phyloP scores from a whole-genome alignment of 1,284 basidiomycete genomes.

The Ceratobasidium theobromae region DNA sequence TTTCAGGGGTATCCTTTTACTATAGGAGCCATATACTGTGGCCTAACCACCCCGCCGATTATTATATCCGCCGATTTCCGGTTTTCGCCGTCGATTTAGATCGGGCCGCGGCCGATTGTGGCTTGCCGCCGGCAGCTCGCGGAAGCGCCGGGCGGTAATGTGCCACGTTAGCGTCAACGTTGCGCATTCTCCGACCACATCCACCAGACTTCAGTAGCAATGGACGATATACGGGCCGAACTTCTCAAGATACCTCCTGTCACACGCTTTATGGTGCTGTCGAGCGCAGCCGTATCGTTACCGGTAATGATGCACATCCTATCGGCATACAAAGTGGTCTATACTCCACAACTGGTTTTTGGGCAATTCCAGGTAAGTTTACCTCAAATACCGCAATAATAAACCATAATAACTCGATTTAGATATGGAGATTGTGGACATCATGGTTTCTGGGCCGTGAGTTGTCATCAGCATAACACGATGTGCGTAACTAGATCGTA shows the following conservation, averaged over 20 bases:
- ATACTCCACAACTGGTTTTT: slow-evolving; percentile 53
- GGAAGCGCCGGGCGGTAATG: slow-evolving; percentile 2
- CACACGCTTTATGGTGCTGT: slow-evolving; percentile 68
- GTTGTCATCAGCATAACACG: slow-evolving; percentile 37
- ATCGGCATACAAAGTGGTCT: slow-evolving; percentile 58
- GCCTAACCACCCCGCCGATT: too few relatives aligned
- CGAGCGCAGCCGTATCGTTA: slow-evolving; percentile 62
- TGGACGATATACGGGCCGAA: slow-evolving; percentile 46
- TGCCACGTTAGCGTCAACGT: background rate
- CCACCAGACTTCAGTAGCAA: background rate
- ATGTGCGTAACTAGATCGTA: background rate
- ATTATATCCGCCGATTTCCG: too few relatives aligned
- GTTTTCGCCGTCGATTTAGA: too few relatives aligned
- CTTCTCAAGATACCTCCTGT: slow-evolving; percentile 83
- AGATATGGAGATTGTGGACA: slow-evolving; percentile 78
- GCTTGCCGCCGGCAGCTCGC: too few relatives aligned
- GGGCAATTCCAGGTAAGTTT: slow-evolving; percentile 55
- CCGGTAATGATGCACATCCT: slow-evolving; percentile 62
- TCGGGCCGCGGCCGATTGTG: too few relatives aligned
- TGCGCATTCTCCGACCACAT: background rate
- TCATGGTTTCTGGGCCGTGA: slow-evolving; percentile 77
- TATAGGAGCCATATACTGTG: too few relatives aligned
- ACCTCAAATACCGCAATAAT: background rate
- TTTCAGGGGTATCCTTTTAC: too few relatives aligned
- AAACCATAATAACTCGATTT: slow-evolving; percentile 7